These are phyloP conservation scores for Dysphania ambrosioides DNA, from an alignment of 148 eudicot genomes.

Conservation along the genomic window DNA sequence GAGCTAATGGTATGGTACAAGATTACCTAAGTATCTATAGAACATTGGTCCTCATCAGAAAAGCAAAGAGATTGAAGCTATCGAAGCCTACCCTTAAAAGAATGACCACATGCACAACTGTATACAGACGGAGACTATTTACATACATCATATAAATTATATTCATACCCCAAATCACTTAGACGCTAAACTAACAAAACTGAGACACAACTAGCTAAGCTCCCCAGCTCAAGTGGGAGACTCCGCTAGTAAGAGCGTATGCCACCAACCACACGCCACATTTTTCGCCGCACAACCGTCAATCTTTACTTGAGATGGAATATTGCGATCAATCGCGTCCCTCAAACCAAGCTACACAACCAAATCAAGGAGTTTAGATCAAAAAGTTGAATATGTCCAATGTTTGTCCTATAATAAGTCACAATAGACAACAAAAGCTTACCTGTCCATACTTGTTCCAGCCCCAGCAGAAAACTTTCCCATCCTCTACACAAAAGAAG, in stretches of 20 bases:
- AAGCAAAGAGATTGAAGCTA: too few relatives aligned
- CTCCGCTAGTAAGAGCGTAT: slow-evolving; percentile 82
- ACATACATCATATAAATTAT: slow-evolving; percentile 20
- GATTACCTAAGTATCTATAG: slow-evolving; percentile 6
- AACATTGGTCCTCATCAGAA: slow-evolving; percentile 2
- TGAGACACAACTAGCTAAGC: slow-evolving; percentile 2
- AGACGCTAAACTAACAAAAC: slow-evolving; percentile 65
- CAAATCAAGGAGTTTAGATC: neutral
- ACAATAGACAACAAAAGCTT: neutral
- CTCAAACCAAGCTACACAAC: slow-evolving; percentile 79
- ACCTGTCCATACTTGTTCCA: slow-evolving; percentile 99
- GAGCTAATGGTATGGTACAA: too few relatives aligned
- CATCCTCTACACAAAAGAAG: slow-evolving; percentile 50
- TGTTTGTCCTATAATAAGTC: neutral
- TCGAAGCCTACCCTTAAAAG: slow-evolving; percentile 26
- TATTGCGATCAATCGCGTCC: slow-evolving; percentile 82
- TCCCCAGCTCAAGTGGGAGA: slow-evolving; percentile 45
- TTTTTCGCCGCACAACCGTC: slow-evolving; percentile 64
- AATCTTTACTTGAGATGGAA: slow-evolving; percentile 68
- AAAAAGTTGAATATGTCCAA: neutral
- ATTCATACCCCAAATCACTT: neutral
- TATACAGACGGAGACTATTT: slow-evolving; percentile 24
- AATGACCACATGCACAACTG: slow-evolving; percentile 24
- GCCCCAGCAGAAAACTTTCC: slow-evolving; percentile 90
- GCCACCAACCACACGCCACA: slow-evolving; percentile 99